phyloP scores from a whole-genome alignment of 345 rosid species.

The Clausena lansium region DNA sequence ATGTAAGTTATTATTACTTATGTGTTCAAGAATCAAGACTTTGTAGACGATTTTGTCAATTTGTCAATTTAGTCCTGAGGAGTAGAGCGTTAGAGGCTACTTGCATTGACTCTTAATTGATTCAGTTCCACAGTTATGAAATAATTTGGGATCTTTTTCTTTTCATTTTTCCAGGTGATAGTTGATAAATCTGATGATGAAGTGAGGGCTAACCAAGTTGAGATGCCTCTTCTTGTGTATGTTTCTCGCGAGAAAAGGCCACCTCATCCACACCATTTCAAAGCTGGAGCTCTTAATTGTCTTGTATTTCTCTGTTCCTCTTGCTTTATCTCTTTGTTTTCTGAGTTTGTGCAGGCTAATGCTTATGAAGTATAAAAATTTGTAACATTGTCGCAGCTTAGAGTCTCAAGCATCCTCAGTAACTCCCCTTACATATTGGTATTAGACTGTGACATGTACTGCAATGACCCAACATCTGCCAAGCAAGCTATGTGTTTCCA shows the following conservation, averaged over 20 bases:
- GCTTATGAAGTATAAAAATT: not conserved
- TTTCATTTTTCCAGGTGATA: conserved; percentile 20
- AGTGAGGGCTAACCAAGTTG: not conserved
- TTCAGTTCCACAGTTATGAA: not conserved
- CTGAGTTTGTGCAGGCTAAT: not conserved
- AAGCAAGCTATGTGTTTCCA: conserved; percentile 49
- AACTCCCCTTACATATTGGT: conserved; percentile 44
- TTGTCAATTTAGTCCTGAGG: not conserved
- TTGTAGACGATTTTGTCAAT: not conserved
- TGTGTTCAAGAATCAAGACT: not conserved
- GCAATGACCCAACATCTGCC: conserved; percentile 46
- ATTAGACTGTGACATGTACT: conserved; percentile 54
- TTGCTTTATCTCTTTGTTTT: not conserved
- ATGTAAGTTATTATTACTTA: too few relatives aligned
- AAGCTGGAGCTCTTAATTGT: conserved; percentile 55
- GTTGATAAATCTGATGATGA: conserved; percentile 4
- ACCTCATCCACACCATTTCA: conserved; percentile 39
- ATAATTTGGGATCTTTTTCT: not conserved
- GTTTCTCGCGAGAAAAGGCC: conserved; percentile 48
- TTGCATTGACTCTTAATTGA: not conserved
- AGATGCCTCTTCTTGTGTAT: conserved; percentile 43
- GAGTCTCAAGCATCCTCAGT: conserved; percentile 48
- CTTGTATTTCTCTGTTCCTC: conserved; percentile 28
- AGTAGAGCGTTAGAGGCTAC: not conserved
- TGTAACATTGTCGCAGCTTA: conserved; percentile 33